These are phyloP conservation scores for Monilinia laxa DNA, from an alignment of 2,329 filamentous ascomycete genomes.

Conservation along the genomic window DNA sequence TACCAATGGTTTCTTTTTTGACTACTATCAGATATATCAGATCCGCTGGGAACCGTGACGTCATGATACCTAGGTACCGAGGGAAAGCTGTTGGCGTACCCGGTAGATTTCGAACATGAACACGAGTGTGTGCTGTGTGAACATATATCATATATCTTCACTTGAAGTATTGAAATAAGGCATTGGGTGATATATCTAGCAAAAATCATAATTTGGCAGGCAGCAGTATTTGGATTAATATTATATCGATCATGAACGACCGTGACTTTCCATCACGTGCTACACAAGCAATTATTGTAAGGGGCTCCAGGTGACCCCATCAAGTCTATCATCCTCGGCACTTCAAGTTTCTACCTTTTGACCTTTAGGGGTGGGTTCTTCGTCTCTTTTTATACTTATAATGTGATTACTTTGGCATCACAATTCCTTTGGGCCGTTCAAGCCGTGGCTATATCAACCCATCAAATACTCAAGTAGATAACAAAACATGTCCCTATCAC, in stretches of 20 bases:
- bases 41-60: no score
- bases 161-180: neutral
- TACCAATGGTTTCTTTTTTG: neutral
- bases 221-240: neutral
- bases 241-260: neutral
- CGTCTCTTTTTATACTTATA: neutral
- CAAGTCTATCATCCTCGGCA: conserved; percentile 6
- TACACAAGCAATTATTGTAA: neutral
- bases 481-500: conserved; percentile 23
- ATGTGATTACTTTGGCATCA: neutral
- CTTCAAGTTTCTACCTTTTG: neutral
- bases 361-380: neutral
- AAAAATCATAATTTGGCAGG: no score
- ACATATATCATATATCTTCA: neutral
- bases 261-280: neutral
- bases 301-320: conserved; percentile 7
- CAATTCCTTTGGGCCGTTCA: neutral
- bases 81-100: no score
- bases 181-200: no score
- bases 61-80: neutral
- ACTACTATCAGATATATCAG: neutral
- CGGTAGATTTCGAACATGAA: neutral
- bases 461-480: neutral
- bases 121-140: neutral
- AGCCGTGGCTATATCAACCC: neutral